phyloP scores from a whole-genome alignment of 495 filamentous ascomycete genomes.

The Penicillium paradoxum region DNA sequence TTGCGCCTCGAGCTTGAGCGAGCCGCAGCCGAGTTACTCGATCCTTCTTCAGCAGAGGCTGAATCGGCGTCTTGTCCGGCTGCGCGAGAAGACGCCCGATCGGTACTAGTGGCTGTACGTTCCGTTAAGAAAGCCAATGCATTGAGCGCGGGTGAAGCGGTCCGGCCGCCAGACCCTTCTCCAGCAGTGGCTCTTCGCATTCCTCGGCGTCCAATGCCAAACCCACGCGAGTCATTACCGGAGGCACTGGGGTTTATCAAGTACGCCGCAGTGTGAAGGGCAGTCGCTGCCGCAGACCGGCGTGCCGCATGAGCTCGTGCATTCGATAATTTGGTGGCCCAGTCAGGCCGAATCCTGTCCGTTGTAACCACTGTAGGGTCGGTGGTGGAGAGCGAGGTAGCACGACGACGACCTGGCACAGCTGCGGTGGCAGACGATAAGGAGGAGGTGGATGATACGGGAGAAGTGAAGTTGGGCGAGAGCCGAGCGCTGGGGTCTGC shows the following conservation, averaged over 20 bases:
- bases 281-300: slow-evolving; percentile 87
- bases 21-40: slow-evolving; percentile 42
- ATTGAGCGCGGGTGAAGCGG: slow-evolving; percentile 44
- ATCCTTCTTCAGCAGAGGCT: slow-evolving; percentile 37
- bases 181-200: slow-evolving; percentile 39
- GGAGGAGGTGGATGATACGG: slow-evolving; percentile 62
- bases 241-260: slow-evolving; percentile 65
- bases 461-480: slow-evolving; percentile 53
- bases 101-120: slow-evolving; percentile 14
- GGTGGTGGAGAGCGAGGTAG: slow-evolving; percentile 76
- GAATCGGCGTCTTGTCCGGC: slow-evolving; percentile 32
- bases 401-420: slow-evolving; percentile 53
- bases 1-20: slow-evolving; percentile 57
- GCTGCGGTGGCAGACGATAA: slow-evolving; percentile 38
- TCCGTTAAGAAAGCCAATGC: slow-evolving; percentile 50
- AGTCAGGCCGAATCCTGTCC: slow-evolving; percentile 87
- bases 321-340: slow-evolving; percentile 82
- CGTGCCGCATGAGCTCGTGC: slow-evolving; percentile 80
- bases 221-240: slow-evolving; percentile 42
- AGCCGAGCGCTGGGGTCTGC: slow-evolving; percentile 39
- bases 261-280: slow-evolving; percentile 91
- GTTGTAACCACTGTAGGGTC: slow-evolving; percentile 83
- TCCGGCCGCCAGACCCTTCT: slow-evolving; percentile 30
- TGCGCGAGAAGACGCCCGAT: slow-evolving; percentile 25
- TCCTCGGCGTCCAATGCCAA: slow-evolving; percentile 46